Percentiles rank a stretch among this genome's conserved stretches.
phyloP scores from a whole-genome alignment of 352 stramenopile species.

The Globisporangium spinosum region DNA sequence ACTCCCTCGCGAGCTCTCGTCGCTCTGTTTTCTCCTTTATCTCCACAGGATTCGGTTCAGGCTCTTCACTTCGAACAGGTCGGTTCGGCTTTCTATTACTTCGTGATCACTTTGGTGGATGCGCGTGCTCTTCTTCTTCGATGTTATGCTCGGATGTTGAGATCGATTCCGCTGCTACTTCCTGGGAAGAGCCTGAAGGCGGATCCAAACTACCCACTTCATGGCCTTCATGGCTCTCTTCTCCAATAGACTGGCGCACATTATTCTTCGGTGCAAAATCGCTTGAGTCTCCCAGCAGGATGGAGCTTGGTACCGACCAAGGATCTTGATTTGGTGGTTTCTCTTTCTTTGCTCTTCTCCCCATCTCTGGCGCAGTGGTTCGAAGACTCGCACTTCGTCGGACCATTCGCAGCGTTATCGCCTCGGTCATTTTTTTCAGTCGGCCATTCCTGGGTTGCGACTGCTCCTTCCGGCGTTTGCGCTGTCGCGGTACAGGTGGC shows the following conservation, averaged over 20 bases:
- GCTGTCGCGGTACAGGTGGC: slow-evolving; percentile 54
- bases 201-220: background rate
- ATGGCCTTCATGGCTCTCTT: slow-evolving; percentile 14
- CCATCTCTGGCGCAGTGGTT: background rate
- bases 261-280: background rate
- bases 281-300: slow-evolving; percentile 5
- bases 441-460: slow-evolving; percentile 9
- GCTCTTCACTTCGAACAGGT: background rate
- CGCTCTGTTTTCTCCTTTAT: slow-evolving; percentile 35
- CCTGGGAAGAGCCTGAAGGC: background rate
- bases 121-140: background rate
- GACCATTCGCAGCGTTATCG: background rate
- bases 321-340: background rate
- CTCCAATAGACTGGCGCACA: slow-evolving; percentile 15
- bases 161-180: too few species aligned
- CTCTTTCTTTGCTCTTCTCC: background rate
- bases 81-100: background rate
- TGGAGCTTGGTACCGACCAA: slow-evolving; percentile 11
- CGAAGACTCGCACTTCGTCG: background rate
- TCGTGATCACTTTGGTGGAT: background rate
- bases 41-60: slow-evolving; percentile 11
- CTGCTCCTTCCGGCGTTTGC: slow-evolving; percentile 15
- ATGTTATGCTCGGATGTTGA: background rate
- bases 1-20: slow-evolving; percentile 57
- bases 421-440: slow-evolving; percentile 5